Base-by-base conservation (phyloP, 2,329 filamentous ascomycete genomes). In the Thelonectria olida region DNA sequence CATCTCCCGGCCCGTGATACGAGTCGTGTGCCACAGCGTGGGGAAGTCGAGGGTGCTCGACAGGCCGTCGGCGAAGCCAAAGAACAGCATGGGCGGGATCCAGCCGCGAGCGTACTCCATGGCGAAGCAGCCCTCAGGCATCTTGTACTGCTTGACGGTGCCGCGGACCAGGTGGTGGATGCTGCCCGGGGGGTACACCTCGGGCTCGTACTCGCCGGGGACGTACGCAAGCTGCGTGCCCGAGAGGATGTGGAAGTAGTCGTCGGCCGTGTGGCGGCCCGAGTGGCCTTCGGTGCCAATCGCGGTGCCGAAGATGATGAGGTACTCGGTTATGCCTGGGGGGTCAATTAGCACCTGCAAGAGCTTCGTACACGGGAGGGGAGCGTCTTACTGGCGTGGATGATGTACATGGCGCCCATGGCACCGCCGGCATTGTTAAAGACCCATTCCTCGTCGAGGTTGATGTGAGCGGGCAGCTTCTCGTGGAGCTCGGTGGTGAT, bases 11-110 rank as follows among this genome's bases (percentile, higher is more conserved):
- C 82, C 93, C 1, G 93, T 96, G 62, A 95, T 84, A 66, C 80
- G 82, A 31, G 86, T 86, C n/a, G 91, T 97, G 71, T 85, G 85
- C 90, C 91, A 96, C 72, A 97, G 78, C 2, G 93, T 97, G n/a
- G 86, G 88, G 74, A 96, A 86, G 78, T 97, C 93, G 67, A 97
- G 82, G 5, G 93, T 97, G 78, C 90, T 93, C 55, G 84, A 87
- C 61, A 97, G 84, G 47, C 87, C 88, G 78, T 97, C 93, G 65
- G 92, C 91, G 76, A 90, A 95, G 62, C 93, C 93, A 77, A 97
- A 97, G 77, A 91, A 91, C 52, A 97, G 82, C 93, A 97, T 97
- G 59, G 91, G 91, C 47, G 93, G 93, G 78, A 97, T 96, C 92
- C 92, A 97, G 65, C 93, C 93, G 68, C 90, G 84, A 47, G 92